Percentiles rank a stretch among this genome's conserved stretches.
Conservation (phyloP, 148 eudicot genomes). For the Cornus florida region DNA sequence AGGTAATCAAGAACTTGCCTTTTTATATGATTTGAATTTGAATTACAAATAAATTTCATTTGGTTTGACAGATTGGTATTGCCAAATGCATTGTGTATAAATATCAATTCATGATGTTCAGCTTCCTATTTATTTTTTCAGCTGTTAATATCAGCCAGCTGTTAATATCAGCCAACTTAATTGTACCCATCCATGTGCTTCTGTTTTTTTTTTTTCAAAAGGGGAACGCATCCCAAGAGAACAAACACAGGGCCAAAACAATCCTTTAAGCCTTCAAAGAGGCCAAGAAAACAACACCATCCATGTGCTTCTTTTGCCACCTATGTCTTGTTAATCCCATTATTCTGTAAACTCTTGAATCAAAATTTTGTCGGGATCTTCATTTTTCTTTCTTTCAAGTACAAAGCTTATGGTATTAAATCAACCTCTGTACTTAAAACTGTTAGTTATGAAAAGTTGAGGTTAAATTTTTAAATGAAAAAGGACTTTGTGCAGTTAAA, state of each 20-base stretch:
- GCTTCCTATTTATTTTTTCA: background rate
- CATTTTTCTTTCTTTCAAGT: background rate
- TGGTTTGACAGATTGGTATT: slow-evolving; percentile 4
- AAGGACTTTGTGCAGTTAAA: background rate
- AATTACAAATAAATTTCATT: background rate
- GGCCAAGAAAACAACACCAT: no score
- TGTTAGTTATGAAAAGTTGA: background rate
- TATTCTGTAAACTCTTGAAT: background rate
- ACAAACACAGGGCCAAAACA: no score
- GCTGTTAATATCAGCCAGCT: background rate
- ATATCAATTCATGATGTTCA: background rate
- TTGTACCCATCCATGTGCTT: slow-evolving; percentile 10
- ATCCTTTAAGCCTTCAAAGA: no score
- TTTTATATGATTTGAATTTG: background rate
- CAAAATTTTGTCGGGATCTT: background rate
- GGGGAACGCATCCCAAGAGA: no score
- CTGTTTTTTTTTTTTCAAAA: no score
- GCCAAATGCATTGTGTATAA: background rate
- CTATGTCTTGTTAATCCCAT: background rate
- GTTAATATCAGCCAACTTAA: background rate
- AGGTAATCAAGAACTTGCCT: background rate
- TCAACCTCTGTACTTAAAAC: background rate
- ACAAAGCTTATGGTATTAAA: background rate
- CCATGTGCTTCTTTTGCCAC: slow-evolving; percentile 11
- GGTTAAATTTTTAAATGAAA: no score